A percentile compares a stretch with the other conserved stretches of the same genome.
Evolutionary conservation across 176 grass and related monocot genomes (phyloP).

Genomic region (Pontederia crassipes): DNA sequence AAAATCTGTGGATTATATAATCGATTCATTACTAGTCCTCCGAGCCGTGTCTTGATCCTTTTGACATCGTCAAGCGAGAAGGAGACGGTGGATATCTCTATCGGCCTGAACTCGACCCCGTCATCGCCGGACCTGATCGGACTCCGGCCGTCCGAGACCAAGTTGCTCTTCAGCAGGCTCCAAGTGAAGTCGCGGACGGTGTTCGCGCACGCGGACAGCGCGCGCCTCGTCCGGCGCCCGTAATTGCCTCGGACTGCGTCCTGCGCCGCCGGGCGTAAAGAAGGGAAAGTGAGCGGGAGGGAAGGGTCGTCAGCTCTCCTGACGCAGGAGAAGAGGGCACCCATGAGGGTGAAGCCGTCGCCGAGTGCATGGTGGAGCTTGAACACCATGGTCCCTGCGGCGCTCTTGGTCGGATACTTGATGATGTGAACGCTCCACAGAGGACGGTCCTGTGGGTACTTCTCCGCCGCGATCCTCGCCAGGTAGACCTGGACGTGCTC

Average conservation of each 20-base stretch:
- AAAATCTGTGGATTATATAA: background rate
- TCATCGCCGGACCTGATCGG: constrained; percentile 18
- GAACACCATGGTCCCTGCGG: constrained; percentile 25
- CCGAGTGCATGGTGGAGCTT: constrained; percentile 30
- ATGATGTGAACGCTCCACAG: constrained; percentile 31
- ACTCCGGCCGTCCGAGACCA: constrained; percentile 12
- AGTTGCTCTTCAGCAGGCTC: constrained; percentile 28
- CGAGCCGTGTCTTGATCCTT: constrained; percentile 20
- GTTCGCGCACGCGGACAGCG: constrained; percentile 6
- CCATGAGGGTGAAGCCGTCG: constrained; percentile 38
- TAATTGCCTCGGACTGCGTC: background rate
- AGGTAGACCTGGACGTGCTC: constrained; percentile 20
- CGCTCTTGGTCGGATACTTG: constrained; percentile 26
- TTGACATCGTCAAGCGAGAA: constrained; percentile 27
- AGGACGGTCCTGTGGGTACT: constrained; percentile 12
- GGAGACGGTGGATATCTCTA: constrained; percentile 15
- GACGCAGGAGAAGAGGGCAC: constrained; percentile 25
- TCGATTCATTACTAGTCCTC: constrained; percentile 14
- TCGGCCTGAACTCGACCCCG: constrained; percentile 22
- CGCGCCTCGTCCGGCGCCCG: background rate
- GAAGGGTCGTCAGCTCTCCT: constrained; percentile 29
- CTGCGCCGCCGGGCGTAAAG: background rate
- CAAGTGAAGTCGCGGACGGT: constrained; percentile 30
- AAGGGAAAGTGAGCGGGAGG: constrained; percentile 27
- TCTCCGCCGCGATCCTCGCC: constrained; percentile 7